A percentile compares a stretch with the other conserved stretches of the same genome.
phyloP scores from a whole-genome alignment of 257 asterid species.

The Hygrophila difformis region DNA sequence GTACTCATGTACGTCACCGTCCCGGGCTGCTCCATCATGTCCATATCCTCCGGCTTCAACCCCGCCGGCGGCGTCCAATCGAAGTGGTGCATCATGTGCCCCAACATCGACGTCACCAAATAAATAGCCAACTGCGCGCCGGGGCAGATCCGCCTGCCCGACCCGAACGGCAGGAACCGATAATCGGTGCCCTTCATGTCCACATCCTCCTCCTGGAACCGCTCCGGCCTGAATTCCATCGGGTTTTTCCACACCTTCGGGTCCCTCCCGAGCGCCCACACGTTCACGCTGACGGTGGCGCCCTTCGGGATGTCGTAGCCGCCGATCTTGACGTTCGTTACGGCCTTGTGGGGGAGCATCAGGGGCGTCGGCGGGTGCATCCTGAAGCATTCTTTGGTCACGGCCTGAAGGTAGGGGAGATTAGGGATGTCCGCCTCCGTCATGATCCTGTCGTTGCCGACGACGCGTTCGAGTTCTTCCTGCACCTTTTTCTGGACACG shows the following conservation, averaged over 20 bases:
- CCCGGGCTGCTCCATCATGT: constrained; percentile 84
- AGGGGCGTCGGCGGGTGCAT: no score
- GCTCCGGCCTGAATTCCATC: constrained; percentile 65
- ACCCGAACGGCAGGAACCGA: no score
- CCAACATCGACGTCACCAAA: constrained; percentile 59
- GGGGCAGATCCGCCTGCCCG: no score
- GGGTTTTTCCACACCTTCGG: constrained; percentile 66
- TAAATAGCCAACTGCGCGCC: constrained; percentile 59
- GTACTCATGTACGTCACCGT: constrained; percentile 68
- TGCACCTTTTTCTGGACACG: constrained; percentile 78
- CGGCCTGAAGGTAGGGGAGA: constrained; percentile 57
- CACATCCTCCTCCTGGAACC: constrained; percentile 67
- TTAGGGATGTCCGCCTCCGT: constrained; percentile 54
- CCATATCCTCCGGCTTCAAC: no score
- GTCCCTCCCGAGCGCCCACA: constrained; percentile 77
- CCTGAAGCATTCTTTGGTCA: constrained; percentile 60
- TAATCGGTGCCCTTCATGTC: no score
- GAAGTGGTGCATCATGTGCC: constrained; percentile 67
- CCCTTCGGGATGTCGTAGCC: no score
- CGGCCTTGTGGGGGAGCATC: constrained; percentile 77
- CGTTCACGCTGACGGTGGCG: constrained; percentile 61
- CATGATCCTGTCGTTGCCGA: constrained; percentile 47
- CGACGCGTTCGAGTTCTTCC: constrained; percentile 62
- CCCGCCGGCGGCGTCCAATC: constrained; percentile 45
- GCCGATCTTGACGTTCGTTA: constrained; percentile 35